A percentile compares a stretch with the other conserved stretches of the same genome.
These are phyloP conservation scores for Phytophthora aleatoria DNA, from an alignment of 352 stramenopile genomes.

Conservation along the genomic window DNA sequence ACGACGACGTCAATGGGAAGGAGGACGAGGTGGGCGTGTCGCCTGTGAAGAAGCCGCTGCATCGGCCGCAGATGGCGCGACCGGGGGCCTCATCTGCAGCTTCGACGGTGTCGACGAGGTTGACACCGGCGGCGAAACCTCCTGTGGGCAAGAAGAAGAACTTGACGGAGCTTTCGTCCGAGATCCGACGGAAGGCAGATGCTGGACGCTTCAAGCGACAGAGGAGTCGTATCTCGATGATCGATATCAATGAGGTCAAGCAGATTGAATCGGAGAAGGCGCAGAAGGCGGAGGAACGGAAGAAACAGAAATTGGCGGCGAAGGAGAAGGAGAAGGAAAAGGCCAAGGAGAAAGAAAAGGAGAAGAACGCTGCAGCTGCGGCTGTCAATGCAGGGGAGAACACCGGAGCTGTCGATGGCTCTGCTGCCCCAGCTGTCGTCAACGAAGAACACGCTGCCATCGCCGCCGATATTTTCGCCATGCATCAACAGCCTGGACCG, in stretches of 20 bases:
- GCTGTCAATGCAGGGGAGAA: slow-evolving; percentile 23
- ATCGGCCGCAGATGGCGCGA: slow-evolving; percentile 54
- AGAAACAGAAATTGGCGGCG: slow-evolving; percentile 64
- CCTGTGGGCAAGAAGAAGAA: slow-evolving; percentile 66
- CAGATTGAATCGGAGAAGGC: slow-evolving; percentile 89
- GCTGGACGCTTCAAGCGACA: slow-evolving; percentile 84
- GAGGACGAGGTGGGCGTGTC: slow-evolving; percentile 31
- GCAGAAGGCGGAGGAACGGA: slow-evolving; percentile 82
- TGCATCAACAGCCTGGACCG: slow-evolving; percentile 40
- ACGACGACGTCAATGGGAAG: slow-evolving; percentile 40
- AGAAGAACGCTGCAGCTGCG: slow-evolving; percentile 21
- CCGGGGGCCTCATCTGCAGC: slow-evolving; percentile 28
- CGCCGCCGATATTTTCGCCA: slow-evolving; percentile 41
- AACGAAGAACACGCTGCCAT: slow-evolving; percentile 43
- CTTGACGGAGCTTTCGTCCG: slow-evolving; percentile 71
- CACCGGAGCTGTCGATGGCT: slow-evolving; percentile 11
- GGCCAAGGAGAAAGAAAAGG: slow-evolving; percentile 42
- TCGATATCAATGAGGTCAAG: slow-evolving; percentile 89
- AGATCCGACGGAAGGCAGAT: slow-evolving; percentile 85
- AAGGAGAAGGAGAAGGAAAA: slow-evolving; percentile 49
- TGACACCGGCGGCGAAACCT: slow-evolving; percentile 36
- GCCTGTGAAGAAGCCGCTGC: slow-evolving; percentile 46
- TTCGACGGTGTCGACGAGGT: slow-evolving; percentile 27
- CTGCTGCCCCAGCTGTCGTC: slow-evolving; percentile 10
- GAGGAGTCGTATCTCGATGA: slow-evolving; percentile 87